phyloP scores from a whole-genome alignment of 2,329 filamentous ascomycete species.

The Paecilomyces fulvus region DNA sequence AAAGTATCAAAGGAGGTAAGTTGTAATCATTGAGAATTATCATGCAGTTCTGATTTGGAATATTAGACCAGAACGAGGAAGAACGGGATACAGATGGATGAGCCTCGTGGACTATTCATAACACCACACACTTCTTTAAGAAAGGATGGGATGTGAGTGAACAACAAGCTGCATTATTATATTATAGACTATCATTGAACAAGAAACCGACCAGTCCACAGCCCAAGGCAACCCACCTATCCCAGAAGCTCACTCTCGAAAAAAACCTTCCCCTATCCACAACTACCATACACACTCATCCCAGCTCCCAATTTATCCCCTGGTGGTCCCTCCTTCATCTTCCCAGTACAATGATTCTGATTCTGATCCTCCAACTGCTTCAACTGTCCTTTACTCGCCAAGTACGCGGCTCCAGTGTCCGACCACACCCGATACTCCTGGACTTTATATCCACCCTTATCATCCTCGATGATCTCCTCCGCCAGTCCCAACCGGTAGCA shows the following conservation, averaged over 20 bases:
- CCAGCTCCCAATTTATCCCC: neutral
- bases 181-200: no score
- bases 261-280: neutral
- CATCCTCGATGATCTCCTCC: constrained; percentile 12
- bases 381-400: constrained; percentile 23
- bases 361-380: constrained; percentile 3
- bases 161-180: no score
- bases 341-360: neutral
- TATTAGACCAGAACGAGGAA: no score
- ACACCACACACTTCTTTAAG: no score
- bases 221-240: no score
- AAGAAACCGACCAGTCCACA: no score
- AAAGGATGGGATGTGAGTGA: no score
- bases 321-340: neutral
- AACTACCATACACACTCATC: neutral
- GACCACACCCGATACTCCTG: constrained; percentile 36
- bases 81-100: no score
- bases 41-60: no score
- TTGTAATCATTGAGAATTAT: no score
- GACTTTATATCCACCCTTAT: constrained; percentile 18
- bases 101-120: no score
- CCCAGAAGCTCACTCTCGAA: neutral
- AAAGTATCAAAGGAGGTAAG: no score
- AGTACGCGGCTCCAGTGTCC: constrained; percentile 37
- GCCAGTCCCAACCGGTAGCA: constrained; percentile 29